Percentiles rank a stretch among this genome's conserved stretches.
These are phyloP conservation scores for Sindora glabra DNA, from an alignment of 306 rosid species.

Conservation along the genomic window DNA sequence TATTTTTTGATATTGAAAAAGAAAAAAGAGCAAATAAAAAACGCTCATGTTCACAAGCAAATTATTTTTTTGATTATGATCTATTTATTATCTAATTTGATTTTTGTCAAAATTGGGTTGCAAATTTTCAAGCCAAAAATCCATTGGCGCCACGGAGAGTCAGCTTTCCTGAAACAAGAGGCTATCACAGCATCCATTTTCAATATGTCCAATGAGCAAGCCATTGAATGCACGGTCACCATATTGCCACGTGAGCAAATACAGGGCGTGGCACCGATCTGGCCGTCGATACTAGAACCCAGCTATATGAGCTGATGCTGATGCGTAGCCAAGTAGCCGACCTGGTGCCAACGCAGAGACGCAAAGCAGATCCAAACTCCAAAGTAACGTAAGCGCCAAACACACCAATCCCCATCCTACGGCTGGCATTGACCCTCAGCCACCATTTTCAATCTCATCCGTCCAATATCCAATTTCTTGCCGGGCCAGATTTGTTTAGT, in stretches of 20 bases:
- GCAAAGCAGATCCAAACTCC: conserved; percentile 81
- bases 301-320: conserved; percentile 27
- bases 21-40: too few relatives aligned
- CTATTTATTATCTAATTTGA: too few relatives aligned
- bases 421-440: conserved; percentile 13
- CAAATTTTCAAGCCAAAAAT: neutral
- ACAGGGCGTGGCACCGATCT: neutral
- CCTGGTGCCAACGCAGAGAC: conserved; percentile 54
- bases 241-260: conserved; percentile 20
- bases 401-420: conserved; percentile 63
- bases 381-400: conserved; percentile 84
- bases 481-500: conserved; percentile 27
- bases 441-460: conserved; percentile 54
- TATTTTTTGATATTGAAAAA: too few relatives aligned
- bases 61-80: too few relatives aligned
- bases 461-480: conserved; percentile 12
- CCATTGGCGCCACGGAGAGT: too few relatives aligned
- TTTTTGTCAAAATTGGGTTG: too few relatives aligned
- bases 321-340: conserved; percentile 70
- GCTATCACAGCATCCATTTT: neutral
- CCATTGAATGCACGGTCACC: neutral
- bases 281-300: conserved; percentile 27
- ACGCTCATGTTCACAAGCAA: too few relatives aligned
- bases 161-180: too few relatives aligned
- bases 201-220: conserved; percentile 12